These are phyloP conservation scores for Chaetothyriales sp. DNA, from an alignment of 2,329 filamentous ascomycete genomes.

Conservation along the genomic window DNA sequence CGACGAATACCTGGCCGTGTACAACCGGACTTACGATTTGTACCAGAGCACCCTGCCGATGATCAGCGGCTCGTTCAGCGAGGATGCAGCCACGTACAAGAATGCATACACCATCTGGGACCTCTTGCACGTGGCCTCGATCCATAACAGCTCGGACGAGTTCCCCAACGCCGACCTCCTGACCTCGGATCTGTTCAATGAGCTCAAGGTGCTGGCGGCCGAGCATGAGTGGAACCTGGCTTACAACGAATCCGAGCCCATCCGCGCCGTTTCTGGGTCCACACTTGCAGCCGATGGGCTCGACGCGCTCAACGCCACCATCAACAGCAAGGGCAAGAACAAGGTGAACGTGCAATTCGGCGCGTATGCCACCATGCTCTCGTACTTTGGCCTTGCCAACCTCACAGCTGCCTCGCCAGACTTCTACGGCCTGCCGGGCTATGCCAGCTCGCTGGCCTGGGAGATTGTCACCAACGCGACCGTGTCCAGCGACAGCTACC, in stretches of 20 bases:
- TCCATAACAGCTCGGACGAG: constrained; percentile 43
- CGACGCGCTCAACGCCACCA: constrained; percentile 29
- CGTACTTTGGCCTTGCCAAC: constrained; percentile 46
- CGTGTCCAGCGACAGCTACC: constrained; percentile 25
- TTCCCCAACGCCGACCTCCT: constrained; percentile 47
- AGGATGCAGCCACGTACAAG: constrained; percentile 38
- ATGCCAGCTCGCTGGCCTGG: constrained; percentile 67
- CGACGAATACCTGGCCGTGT: constrained; percentile 32
- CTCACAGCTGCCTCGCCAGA: constrained; percentile 36
- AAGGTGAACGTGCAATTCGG: constrained; percentile 43
- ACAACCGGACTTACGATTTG: constrained; percentile 37
- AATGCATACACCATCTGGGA: constrained; percentile 54
- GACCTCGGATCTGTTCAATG: constrained; percentile 47
- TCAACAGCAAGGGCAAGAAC: constrained; percentile 23
- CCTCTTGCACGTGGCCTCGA: constrained; percentile 45
- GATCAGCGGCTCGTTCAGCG: constrained; percentile 37
- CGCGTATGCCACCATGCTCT: constrained; percentile 45
- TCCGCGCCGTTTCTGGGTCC: constrained; percentile 40
- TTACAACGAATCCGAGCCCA: constrained; percentile 48
- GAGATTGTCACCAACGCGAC: constrained; percentile 47
- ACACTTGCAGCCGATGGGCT: constrained; percentile 50
- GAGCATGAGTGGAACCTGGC: constrained; percentile 68
- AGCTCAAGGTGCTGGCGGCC: constrained; percentile 60
- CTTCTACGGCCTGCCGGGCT: constrained; percentile 69
- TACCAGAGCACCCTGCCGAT: constrained; percentile 38